Conservation (phyloP, 768 basidiomycete species). For the Naematelia encephala region DNA sequence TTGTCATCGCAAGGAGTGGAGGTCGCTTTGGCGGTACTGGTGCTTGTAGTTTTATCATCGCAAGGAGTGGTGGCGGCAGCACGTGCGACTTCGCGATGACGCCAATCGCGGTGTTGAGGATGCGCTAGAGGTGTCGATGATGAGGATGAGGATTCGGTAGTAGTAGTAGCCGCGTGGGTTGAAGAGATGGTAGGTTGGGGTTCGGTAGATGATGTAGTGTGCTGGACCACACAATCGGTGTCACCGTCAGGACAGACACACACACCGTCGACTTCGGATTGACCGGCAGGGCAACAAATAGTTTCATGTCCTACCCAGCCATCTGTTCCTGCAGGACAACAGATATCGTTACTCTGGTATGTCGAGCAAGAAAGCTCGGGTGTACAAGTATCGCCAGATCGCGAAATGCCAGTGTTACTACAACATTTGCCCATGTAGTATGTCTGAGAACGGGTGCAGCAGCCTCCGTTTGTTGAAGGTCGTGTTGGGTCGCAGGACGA, state of each 20-base stretch:
- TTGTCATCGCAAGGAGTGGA: neutral
- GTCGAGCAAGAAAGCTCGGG: constrained; percentile 21
- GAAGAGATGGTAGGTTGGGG: neutral
- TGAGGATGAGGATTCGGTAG: neutral
- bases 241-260: constrained; percentile 29
- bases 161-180: neutral
- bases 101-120: neutral
- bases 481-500: constrained; percentile 18
- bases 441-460: constrained; percentile 40
- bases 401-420: constrained; percentile 25
- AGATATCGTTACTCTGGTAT: constrained; percentile 24
- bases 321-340: constrained; percentile 21
- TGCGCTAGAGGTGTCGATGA: neutral
- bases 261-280: constrained; percentile 24
- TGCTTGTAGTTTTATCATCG: neutral
- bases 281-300: constrained; percentile 38
- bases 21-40: constrained; percentile 2
- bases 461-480: constrained; percentile 27
- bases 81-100: neutral
- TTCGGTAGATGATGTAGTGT: neutral
- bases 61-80: neutral
- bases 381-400: constrained; percentile 20
- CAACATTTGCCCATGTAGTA: constrained; percentile 38
- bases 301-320: constrained; percentile 28
- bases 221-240: constrained; percentile 13